Evolutionary conservation across 1,139 yeast species (phyloP), one percentile per base, ranked within the genome.

Genomic region (Taphrina flavorubra): DNA sequence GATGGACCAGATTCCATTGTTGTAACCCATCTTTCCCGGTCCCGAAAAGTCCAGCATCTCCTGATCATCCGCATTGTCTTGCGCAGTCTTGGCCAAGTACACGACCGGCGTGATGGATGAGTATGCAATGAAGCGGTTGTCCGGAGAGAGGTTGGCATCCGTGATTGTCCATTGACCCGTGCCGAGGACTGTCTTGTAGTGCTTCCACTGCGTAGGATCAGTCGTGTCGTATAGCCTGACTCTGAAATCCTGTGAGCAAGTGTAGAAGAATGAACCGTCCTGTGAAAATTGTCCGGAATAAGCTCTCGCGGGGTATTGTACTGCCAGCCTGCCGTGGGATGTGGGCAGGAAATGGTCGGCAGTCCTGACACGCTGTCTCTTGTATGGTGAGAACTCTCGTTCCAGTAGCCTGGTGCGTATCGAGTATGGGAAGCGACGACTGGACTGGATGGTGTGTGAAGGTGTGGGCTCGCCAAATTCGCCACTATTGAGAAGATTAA

Each of bases 91-190:
- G n/a, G 74, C 72, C 39, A 72, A 62, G 57, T 69, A 70, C n/a
- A 74, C 74, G 25, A 65, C 69, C 6, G 75, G 75, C 5, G 72
- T 58, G 66, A 74, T 71, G 51, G 75, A 68, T 44, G 73, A 70
- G 51, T 70, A 72, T 1, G 75, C 76, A 13, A 74, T 51, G 57
- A 67, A 68, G 55, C 65, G 62, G 51, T 76, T 75, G 63, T 75
- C 76, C 37, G 70, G 68, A 25, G 75, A 72, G 68, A 76, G 70
- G 20, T 74, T 70, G 44, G 75, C 75, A 60, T 76, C 78, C 8
- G 78, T 76, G 53, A 76, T 72, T 1, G 78, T 76, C 78, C 78
- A 76, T 20, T 73, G 71, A 7, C 75, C 75, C 70, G 65, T 70
- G 55, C 66, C 70, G 46, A 53, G 72, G 42, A 68, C 71, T 47